phyloP scores from a whole-genome alignment of 352 stramenopile genomes.

The Pilasporangium apinafurcum region DNA sequence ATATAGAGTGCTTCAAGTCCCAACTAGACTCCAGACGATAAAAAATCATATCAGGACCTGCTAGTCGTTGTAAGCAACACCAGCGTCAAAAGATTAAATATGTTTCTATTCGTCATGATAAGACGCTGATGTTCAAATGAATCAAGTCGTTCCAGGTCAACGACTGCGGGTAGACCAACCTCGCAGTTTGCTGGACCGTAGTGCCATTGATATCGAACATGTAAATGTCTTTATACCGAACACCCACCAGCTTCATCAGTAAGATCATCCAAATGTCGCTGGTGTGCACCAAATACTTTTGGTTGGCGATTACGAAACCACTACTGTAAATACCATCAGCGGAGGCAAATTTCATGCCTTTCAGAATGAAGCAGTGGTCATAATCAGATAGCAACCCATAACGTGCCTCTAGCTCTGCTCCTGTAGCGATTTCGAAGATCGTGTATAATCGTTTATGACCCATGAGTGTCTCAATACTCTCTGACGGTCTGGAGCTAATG shows the following conservation, averaged over 20 bases:
- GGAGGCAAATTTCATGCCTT: constrained; percentile 16
- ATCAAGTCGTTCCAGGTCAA: neutral
- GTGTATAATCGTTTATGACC: constrained; percentile 14
- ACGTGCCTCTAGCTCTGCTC: constrained; percentile 11
- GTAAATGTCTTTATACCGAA: constrained; percentile 12
- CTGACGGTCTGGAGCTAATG: no score
- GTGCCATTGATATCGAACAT: constrained; percentile 14
- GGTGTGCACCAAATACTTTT: constrained; percentile 12
- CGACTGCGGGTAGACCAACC: constrained; percentile 3
- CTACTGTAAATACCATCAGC: constrained; percentile 19
- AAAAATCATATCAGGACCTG: no score
- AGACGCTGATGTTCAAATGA: constrained; percentile 3
- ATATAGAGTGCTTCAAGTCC: no score
- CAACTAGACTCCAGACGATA: no score
- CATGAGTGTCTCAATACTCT: constrained; percentile 1
- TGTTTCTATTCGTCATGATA: no score
- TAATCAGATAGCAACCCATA: constrained; percentile 15
- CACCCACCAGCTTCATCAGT: constrained; percentile 11
- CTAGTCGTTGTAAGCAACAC: no score
- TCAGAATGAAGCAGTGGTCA: constrained; percentile 16
- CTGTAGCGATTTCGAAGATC: constrained; percentile 13
- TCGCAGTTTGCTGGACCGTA: constrained; percentile 5
- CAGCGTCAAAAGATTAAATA: no score
- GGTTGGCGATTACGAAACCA: constrained; percentile 23
- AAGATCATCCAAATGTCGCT: constrained; percentile 14